Conservation (phyloP, 2,329 filamentous ascomycete genomes). For the Colletotrichum sidae region DNA sequence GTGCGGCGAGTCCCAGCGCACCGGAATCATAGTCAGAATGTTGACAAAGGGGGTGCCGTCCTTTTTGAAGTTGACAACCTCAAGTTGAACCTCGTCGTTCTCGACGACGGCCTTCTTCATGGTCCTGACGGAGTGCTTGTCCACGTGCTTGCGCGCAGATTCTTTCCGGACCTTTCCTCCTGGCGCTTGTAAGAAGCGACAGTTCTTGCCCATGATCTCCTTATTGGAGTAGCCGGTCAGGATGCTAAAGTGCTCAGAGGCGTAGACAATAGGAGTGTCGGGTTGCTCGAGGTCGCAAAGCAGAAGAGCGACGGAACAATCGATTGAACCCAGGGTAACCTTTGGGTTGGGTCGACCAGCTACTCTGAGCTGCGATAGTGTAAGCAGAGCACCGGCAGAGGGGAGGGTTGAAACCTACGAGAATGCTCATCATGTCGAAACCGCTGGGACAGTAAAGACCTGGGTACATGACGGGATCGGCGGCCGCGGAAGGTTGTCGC, state of each 20-base stretch:
- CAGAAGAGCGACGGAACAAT: conserved; percentile 85
- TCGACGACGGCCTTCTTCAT: conserved; percentile 60
- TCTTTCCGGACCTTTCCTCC: conserved; percentile 72
- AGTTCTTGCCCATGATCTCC: conserved; percentile 84
- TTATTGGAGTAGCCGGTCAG: conserved; percentile 81
- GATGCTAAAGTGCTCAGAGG: conserved; percentile 81
- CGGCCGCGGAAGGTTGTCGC: conserved; percentile 31
- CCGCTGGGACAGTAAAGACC: conserved; percentile 67
- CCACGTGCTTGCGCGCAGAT: conserved; percentile 72
- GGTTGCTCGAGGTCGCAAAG: conserved; percentile 81
- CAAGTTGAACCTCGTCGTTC: conserved; percentile 59
- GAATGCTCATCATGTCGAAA: conserved; percentile 66
- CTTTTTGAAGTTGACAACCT: conserved; percentile 83
- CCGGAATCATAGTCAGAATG: conserved; percentile 85
- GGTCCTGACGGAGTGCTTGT: conserved; percentile 71
- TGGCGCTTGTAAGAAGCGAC: conserved; percentile 85
- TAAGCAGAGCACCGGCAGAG: conserved; percentile 29
- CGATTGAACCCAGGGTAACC: conserved; percentile 84
- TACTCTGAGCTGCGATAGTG: conserved; percentile 64
- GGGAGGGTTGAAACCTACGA: conserved; percentile 53
- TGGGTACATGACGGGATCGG: conserved; percentile 64
- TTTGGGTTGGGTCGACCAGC: conserved; percentile 77
- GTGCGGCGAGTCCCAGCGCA: conserved; percentile 73
- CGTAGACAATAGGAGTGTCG: conserved; percentile 86
- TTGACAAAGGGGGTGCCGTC: conserved; percentile 86